Evolutionary conservation across 2,329 filamentous ascomycete species (phyloP).

Genomic region (Neobulgaria alba): DNA sequence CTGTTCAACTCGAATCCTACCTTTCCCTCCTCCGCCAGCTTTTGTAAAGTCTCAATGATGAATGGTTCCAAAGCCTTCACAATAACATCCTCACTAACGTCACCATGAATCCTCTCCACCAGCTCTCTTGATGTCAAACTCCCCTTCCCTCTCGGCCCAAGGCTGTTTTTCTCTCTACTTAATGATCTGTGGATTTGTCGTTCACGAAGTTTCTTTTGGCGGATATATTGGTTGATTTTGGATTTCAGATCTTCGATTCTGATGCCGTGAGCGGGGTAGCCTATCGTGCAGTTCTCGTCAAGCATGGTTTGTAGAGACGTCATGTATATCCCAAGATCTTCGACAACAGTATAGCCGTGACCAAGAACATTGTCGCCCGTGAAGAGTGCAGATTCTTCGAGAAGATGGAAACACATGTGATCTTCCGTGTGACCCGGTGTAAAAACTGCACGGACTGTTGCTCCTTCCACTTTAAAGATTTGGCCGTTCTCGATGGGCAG

Average conservation of each 20-base stretch:
- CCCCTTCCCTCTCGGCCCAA: too few relatives aligned
- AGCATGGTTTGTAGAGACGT: conserved; percentile 44
- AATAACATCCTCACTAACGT: too few relatives aligned
- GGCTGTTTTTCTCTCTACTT: too few relatives aligned
- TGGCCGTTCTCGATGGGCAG: conserved; percentile 44
- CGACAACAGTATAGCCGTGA: conserved; percentile 75
- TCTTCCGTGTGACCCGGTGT: conserved; percentile 69
- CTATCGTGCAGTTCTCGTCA: conserved; percentile 28
- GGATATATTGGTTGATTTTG: too few relatives aligned
- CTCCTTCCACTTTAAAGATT: conserved; percentile 46
- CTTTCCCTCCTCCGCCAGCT: too few relatives aligned
- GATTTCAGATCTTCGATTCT: conserved; percentile 31
- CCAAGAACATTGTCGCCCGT: conserved; percentile 82
- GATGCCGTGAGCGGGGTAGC: conserved; percentile 39
- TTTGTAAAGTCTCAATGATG: too few relatives aligned
- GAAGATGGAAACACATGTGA: conserved; percentile 68
- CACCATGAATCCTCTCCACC: too few relatives aligned
- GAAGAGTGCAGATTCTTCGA: conserved; percentile 71
- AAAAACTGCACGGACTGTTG: conserved; percentile 55
- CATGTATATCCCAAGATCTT: conserved; percentile 62
- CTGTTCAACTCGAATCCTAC: too few relatives aligned
- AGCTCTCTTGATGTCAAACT: too few relatives aligned
- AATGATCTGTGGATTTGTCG: too few relatives aligned
- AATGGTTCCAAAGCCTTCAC: too few relatives aligned
- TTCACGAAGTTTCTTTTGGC: too few relatives aligned